Conservation (phyloP, 257 asterid species). For the Asclepias syriaca region DNA sequence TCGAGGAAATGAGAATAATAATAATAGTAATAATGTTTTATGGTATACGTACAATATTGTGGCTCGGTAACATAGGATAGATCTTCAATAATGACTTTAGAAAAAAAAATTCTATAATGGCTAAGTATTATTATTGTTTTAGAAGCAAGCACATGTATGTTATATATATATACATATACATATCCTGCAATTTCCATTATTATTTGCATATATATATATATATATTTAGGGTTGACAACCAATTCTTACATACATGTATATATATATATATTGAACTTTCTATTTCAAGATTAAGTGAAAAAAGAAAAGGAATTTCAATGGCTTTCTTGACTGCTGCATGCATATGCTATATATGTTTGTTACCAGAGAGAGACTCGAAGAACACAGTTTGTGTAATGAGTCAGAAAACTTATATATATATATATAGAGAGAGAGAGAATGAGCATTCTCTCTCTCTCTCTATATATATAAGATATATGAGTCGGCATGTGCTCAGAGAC, state of each 20-base stretch:
- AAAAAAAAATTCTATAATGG: conserved; percentile 18
- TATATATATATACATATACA: background rate
- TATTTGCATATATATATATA: background rate
- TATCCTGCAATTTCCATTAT: too few relatives aligned
- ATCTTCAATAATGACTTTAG: conserved; percentile 10
- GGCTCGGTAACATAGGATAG: background rate
- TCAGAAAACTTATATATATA: background rate
- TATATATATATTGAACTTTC: conserved; percentile 3
- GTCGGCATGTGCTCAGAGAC: background rate
- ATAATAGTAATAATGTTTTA: too few relatives aligned
- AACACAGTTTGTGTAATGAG: background rate
- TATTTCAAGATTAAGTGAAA: background rate
- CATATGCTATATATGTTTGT: background rate
- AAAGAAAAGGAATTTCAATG: background rate
- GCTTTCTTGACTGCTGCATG: background rate
- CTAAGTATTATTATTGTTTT: conserved; percentile 15
- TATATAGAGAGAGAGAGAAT: background rate
- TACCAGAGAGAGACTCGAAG: too few relatives aligned
- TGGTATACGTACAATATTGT: too few relatives aligned
- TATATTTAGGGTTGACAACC: background rate
- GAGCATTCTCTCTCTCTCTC: background rate
- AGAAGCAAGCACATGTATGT: conserved; percentile 39
- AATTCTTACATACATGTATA: background rate
- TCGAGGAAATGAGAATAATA: too few relatives aligned
- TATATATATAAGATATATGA: too few relatives aligned